These are phyloP conservation scores for Colletotrichum godetiae DNA, from an alignment of 2,329 filamentous ascomycete species.

Conservation along the genomic window DNA sequence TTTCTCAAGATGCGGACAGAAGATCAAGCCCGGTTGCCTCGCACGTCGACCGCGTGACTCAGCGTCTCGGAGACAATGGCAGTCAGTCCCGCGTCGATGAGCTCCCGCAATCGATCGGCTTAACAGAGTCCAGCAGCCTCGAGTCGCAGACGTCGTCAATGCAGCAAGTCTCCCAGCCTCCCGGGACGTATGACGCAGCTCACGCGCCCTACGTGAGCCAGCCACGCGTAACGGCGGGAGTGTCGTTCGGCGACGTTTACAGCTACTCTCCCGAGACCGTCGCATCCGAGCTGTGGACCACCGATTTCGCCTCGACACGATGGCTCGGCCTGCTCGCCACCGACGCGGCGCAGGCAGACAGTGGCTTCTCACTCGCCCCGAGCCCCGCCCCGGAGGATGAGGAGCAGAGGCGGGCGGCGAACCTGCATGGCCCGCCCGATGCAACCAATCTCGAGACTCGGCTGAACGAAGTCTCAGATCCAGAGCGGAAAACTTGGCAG, in stretches of 20 bases:
- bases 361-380: conserved; percentile 42
- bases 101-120: conserved; percentile 7
- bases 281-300: conserved; percentile 42
- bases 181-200: not conserved
- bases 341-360: conserved; percentile 46
- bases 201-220: conserved; percentile 14
- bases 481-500: conserved; percentile 43
- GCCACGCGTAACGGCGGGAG: conserved; percentile 17
- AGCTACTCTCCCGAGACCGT: conserved; percentile 42
- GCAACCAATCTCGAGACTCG: conserved; percentile 14
- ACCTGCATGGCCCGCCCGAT: conserved; percentile 7
- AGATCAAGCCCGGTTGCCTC: conserved; percentile 7
- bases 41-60: not conserved
- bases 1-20: conserved; percentile 1
- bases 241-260: conserved; percentile 27
- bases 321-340: conserved; percentile 46
- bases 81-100: conserved; percentile 3
- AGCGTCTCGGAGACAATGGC: conserved; percentile 6
- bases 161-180: not conserved
- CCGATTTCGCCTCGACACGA: conserved; percentile 44
- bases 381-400: conserved; percentile 36
- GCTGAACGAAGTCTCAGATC: conserved; percentile 25
- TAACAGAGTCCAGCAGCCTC: not conserved
- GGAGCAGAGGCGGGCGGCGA: not conserved
- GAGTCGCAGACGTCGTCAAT: not conserved